A percentile compares a stretch with the other conserved stretches of the same genome.
These are phyloP conservation scores for Wallacemonas sp. DNA, from an alignment of 208 protist genomes.

Conservation along the genomic window DNA sequence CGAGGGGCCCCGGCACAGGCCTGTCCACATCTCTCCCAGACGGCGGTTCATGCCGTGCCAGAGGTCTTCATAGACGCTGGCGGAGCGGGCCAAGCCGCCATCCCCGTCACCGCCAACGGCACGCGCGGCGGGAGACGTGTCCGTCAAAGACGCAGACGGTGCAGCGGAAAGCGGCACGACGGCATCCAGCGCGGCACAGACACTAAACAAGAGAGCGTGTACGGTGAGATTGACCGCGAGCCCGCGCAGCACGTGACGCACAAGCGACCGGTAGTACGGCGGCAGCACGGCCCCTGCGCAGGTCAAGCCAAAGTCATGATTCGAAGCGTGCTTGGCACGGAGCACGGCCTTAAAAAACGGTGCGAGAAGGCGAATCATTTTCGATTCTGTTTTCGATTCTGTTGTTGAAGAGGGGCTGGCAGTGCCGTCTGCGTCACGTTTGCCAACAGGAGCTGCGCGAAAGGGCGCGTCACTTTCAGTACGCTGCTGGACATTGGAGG, in stretches of 20 bases:
- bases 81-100: too few species aligned
- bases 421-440: too few species aligned
- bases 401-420: too few species aligned
- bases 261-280: slow-evolving; percentile 12
- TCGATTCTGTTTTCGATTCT: not conserved
- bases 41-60: not conserved
- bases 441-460: too few species aligned
- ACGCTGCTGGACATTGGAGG: too few species aligned
- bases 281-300: slow-evolving; percentile 19
- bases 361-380: not conserved
- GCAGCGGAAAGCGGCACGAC: slow-evolving; percentile 3
- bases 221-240: slow-evolving; percentile 14
- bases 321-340: slow-evolving; percentile 22
- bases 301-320: slow-evolving; percentile 26
- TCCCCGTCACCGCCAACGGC: not conserved
- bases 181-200: slow-evolving; percentile 17
- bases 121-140: not conserved
- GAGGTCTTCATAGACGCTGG: not conserved
- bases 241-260: slow-evolving; percentile 8
- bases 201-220: slow-evolving; percentile 21
- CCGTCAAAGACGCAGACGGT: not conserved
- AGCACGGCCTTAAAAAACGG: slow-evolving; percentile 16
- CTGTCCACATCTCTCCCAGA: not conserved
- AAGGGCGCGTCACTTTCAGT: too few species aligned
- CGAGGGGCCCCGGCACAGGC: not conserved